Conservation (phyloP, 495 filamentous ascomycete species). For the Halenospora varia region DNA sequence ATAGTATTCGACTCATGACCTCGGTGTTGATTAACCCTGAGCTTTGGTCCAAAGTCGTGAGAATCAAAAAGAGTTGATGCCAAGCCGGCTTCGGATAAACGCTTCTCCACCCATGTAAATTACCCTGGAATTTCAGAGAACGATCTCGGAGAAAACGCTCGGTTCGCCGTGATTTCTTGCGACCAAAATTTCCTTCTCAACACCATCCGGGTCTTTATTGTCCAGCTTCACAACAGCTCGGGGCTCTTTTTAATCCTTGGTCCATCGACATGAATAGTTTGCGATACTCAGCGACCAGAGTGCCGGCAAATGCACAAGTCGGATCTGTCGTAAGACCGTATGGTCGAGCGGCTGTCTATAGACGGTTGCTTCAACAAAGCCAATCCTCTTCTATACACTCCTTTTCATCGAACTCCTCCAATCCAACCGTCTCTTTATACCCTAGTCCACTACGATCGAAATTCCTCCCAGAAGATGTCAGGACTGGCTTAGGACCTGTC, state of each 20-base stretch:
- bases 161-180: conserved; percentile 1
- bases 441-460: conserved; percentile 37
- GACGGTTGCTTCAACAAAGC: conserved; percentile 49
- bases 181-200: conserved; percentile 9
- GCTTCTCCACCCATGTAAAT: neutral
- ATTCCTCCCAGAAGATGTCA: conserved; percentile 35
- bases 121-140: neutral
- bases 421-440: conserved; percentile 5
- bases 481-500: conserved; percentile 28
- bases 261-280: conserved; percentile 41
- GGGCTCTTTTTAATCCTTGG: conserved; percentile 3
- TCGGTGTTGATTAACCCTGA: neutral
- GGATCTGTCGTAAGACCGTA: conserved; percentile 36
- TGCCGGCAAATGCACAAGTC: conserved; percentile 32
- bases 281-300: conserved; percentile 38
- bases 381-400: conserved; percentile 23
- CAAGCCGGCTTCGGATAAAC: conserved; percentile 13
- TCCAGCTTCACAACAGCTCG: conserved; percentile 15
- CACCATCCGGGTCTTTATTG: conserved; percentile 15
- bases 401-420: conserved; percentile 26
- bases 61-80: conserved; percentile 22
- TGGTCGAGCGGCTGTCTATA: conserved; percentile 51
- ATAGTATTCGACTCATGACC: conserved; percentile 38
- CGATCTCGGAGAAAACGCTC: conserved; percentile 22
- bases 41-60: too few relatives aligned